Base-by-base conservation (phyloP, 495 filamentous ascomycete species). In the Neurospora tetrasperma region DNA sequence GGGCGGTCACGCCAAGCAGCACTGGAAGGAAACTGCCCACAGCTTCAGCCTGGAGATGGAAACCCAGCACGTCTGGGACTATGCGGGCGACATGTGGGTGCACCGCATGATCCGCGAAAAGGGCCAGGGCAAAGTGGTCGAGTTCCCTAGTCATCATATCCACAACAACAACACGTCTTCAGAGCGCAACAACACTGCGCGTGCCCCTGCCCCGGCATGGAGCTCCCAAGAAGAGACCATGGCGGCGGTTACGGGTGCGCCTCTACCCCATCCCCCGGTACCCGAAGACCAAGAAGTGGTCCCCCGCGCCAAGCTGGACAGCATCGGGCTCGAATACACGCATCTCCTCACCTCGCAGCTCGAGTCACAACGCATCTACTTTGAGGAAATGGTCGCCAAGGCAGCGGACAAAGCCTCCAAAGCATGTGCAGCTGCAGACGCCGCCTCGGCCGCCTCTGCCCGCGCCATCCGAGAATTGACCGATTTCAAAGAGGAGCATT, bases 51-150 rank as follows among this genome's bases (percentile, higher is more conserved):
- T 99, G 83, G 96, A 99, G 78, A 88, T 98, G 42, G 88, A 89
- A 54, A 94, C 94, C 0, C 95, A 99, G 79, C 92, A 95, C 73
- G 93, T 99, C 6, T 99, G 96, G 96, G 96, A 99, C 84, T 99
- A 99, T 78, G 91, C 91, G 0, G 92, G 92, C 42, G 96, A 99
- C 76, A 91, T 90, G 74, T 99, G 97, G 85, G 96, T 98, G 23
- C 96, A 99, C 82, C 91, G 96, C 11, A 89, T 99, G 42, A 95
- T 98, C 71, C 91, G 96, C 75, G 92, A 92, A 76, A 96, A 97
- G 82, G 90, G 91, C 5, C 94, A 97, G 78, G 93, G 93, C 69
- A 94, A 98, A 78, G 85, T 97, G 1, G 90, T 97, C 54, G 94
- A 97, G 79, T 84, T 97, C 39, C 92, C 94, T 5, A 78, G 80